Conservation (phyloP, 1,284 basidiomycete species). For the Trichosporon faecale region DNA sequence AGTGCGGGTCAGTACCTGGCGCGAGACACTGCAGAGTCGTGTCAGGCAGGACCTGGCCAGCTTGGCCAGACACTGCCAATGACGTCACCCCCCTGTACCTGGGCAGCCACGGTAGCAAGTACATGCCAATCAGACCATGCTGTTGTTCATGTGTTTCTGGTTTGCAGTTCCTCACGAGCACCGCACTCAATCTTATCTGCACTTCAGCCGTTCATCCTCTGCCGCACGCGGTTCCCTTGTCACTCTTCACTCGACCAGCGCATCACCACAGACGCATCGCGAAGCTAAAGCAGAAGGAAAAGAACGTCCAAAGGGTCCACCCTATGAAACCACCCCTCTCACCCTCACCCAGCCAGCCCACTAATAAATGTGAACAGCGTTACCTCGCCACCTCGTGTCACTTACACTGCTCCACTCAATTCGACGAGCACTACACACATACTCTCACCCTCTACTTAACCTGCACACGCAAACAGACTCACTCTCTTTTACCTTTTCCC, state of each 20-base stretch:
- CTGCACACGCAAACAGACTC: not conserved
- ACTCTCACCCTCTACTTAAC: constrained; percentile 8
- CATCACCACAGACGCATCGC: not conserved
- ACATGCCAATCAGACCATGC: no score
- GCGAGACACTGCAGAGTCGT: not conserved
- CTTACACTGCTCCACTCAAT: constrained; percentile 8
- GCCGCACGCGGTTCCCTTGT: not conserved
- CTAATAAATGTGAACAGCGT: not conserved
- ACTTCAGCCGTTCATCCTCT: constrained; percentile 2
- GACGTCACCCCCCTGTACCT: not conserved
- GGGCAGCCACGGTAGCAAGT: not conserved
- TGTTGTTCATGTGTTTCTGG: not conserved
- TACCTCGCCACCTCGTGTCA: constrained; percentile 9
- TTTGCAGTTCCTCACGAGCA: not conserved
- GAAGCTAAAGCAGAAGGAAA: not conserved
- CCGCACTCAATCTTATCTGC: not conserved
- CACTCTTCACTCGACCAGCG: no score
- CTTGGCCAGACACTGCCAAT: not conserved
- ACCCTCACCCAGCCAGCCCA: not conserved
- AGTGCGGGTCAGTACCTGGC: not conserved
- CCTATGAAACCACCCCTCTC: not conserved
- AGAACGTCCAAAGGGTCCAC: constrained; percentile 18
- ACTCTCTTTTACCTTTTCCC: not conserved
- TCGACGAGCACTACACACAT: constrained; percentile 4
- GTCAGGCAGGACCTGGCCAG: not conserved